These are phyloP conservation scores for Diaporthe sp. DNA, from an alignment of 2,329 filamentous ascomycete species.

Conservation along the genomic window DNA sequence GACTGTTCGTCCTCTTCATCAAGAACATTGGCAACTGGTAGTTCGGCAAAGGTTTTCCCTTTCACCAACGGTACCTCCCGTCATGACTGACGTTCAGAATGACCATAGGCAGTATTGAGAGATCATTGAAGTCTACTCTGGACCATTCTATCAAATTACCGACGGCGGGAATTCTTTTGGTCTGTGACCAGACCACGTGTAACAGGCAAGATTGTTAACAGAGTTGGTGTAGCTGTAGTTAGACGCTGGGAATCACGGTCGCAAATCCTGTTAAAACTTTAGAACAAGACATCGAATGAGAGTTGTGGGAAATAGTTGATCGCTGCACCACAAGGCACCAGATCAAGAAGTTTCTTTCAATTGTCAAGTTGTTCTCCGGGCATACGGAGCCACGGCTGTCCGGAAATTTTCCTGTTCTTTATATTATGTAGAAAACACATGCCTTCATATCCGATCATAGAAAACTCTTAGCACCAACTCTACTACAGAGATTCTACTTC, in stretches of 20 bases:
- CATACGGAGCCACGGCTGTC: neutral
- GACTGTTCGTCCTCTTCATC: neutral
- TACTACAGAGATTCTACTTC: too few species aligned
- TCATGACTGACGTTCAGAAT: neutral
- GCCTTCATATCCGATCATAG: neutral
- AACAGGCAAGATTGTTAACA: neutral
- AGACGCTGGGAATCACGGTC: neutral
- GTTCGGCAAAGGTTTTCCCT: neutral
- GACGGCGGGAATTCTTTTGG: neutral
- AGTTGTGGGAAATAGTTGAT: neutral
- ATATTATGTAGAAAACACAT: neutral
- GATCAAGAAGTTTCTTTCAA: neutral
- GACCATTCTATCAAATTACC: neutral
- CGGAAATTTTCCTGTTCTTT: neutral
- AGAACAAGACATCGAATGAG: neutral
- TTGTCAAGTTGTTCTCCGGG: neutral
- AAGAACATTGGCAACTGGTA: neutral
- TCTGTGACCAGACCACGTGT: too few species aligned
- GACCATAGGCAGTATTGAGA: neutral
- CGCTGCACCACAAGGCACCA: neutral
- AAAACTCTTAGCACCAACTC: too few species aligned
- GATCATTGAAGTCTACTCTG: neutral
- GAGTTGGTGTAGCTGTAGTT: neutral
- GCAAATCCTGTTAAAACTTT: neutral
- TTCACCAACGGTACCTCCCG: neutral